Conservation (phyloP, 306 rosid genomes). For the Prosopis cineraria region DNA sequence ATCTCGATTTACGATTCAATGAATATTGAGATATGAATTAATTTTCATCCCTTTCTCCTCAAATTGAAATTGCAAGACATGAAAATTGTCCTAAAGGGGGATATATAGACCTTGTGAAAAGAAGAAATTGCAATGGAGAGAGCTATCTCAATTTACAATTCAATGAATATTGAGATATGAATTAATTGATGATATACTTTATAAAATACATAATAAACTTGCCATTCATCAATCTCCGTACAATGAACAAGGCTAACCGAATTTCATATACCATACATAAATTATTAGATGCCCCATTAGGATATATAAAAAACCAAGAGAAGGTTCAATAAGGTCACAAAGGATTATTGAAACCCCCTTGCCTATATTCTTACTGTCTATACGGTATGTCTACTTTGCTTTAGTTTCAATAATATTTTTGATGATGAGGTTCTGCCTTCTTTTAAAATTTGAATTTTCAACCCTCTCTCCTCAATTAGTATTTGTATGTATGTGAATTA, state of each 20-base stretch:
- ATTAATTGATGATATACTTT: background rate
- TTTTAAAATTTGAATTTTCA: conserved; percentile 49
- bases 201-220: background rate
- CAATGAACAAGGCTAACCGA: background rate
- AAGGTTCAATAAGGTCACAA: conserved; percentile 18
- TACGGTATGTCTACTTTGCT: conserved; percentile 39
- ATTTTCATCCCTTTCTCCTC: no score
- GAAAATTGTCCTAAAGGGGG: background rate
- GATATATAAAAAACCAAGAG: conserved; percentile 28
- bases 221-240: background rate
- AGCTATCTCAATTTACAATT: background rate
- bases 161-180: background rate
- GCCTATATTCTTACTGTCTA: background rate
- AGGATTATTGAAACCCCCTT: conserved; percentile 24
- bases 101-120: background rate
- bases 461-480: conserved; percentile 39
- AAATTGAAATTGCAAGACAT: conserved; percentile 43
- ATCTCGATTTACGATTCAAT: background rate
- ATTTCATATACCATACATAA: background rate
- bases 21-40: conserved; percentile 36
- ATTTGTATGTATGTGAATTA: conserved; percentile 42
- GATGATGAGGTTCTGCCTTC: conserved; percentile 44
- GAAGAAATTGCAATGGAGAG: background rate
- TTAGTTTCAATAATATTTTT: conserved; percentile 47
- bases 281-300: background rate